phyloP scores from a whole-genome alignment of 768 basidiomycete species.

The Kwoniella sp. region DNA sequence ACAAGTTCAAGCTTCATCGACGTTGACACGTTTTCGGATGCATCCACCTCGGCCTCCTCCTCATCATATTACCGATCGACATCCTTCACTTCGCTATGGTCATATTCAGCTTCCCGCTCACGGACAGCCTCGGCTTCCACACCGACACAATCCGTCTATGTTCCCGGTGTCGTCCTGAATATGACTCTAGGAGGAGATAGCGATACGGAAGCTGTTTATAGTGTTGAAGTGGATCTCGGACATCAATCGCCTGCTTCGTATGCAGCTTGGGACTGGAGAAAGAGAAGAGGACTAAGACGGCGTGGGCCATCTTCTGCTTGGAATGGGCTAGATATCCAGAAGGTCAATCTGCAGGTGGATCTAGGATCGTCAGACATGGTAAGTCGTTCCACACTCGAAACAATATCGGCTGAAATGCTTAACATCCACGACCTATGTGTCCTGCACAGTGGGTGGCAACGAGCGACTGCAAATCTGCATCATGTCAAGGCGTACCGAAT shows the following conservation, averaged over 20 bases:
- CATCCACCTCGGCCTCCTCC: slow-evolving; percentile 16
- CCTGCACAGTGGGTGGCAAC: slow-evolving; percentile 55
- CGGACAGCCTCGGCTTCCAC: slow-evolving; percentile 14
- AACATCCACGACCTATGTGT: too few relatives aligned
- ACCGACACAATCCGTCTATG: slow-evolving; percentile 18
- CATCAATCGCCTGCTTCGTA: slow-evolving; percentile 25
- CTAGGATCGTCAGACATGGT: slow-evolving; percentile 54
- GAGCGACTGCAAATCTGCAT: slow-evolving; percentile 31
- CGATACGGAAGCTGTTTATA: slow-evolving; percentile 46
- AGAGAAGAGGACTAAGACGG: not conserved
- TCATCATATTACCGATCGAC: slow-evolving; percentile 17
- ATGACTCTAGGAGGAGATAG: slow-evolving; percentile 27
- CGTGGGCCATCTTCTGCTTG: slow-evolving; percentile 11
- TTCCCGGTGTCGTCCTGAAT: slow-evolving; percentile 29
- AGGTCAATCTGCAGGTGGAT: slow-evolving; percentile 49
- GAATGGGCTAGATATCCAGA: slow-evolving; percentile 34
- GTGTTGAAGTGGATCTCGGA: slow-evolving; percentile 45
- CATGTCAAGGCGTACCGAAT: slow-evolving; percentile 31
- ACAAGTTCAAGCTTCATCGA: not conserved
- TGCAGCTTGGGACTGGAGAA: not conserved
- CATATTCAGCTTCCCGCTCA: slow-evolving; percentile 16
- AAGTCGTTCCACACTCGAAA: slow-evolving; percentile 8
- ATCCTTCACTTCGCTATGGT: slow-evolving; percentile 20
- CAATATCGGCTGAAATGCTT: not conserved
- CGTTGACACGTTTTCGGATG: not conserved